A percentile compares a stretch with the other conserved stretches of the same genome.
These are phyloP conservation scores for Nitzschia palea DNA, from an alignment of 108 stramenopile species.

Conservation along the genomic window DNA sequence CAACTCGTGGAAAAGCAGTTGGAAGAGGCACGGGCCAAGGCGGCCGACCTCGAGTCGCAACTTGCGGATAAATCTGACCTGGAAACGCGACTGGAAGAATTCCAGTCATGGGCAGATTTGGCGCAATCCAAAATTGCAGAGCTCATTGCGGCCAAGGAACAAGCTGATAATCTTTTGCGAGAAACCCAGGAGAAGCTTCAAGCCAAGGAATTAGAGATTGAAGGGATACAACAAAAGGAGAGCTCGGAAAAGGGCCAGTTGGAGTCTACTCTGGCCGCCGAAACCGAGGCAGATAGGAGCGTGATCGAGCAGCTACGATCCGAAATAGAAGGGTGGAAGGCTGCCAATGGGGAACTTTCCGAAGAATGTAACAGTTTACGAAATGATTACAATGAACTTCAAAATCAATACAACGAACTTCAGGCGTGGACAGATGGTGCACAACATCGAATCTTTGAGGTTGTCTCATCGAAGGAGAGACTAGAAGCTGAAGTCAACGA, in stretches of 20 bases:
- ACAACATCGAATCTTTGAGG: neutral
- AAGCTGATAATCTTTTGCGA: neutral
- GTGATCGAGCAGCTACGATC: conserved; percentile 5
- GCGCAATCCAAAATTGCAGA: conserved; percentile 55
- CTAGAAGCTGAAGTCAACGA: conserved; percentile 1
- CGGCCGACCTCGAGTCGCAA: conserved; percentile 2
- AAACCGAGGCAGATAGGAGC: conserved; percentile 14
- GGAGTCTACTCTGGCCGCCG: neutral
- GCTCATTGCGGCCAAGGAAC: conserved; percentile 37
- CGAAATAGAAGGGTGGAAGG: neutral
- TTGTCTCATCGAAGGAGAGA: neutral
- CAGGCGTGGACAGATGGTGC: neutral
- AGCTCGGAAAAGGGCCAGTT: neutral
- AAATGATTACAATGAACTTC: neutral
- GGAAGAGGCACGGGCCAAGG: neutral
- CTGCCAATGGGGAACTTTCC: neutral
- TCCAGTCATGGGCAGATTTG: conserved; percentile 57
- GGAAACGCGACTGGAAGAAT: conserved; percentile 45
- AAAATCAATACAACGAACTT: neutral
- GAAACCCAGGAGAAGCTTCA: conserved; percentile 7
- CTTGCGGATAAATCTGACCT: conserved; percentile 26
- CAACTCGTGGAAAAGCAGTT: conserved; percentile 26
- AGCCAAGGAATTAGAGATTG: neutral
- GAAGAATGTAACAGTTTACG: neutral
- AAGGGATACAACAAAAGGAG: neutral